Base-by-base conservation (phyloP, 306 rosid species). In the Pyrus communis region DNA sequence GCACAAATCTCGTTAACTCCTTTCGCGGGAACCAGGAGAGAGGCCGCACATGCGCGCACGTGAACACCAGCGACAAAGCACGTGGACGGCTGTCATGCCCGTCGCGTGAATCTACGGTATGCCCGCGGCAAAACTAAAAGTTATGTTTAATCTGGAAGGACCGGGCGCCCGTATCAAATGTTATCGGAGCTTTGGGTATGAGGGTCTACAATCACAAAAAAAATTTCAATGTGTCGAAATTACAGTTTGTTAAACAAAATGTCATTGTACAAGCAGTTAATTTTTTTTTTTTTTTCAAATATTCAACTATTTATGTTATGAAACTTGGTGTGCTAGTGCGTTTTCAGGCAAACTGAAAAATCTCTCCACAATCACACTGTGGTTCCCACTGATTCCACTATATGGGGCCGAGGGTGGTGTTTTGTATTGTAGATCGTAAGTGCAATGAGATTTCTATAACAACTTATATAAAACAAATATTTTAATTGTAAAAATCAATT, bases 11-110 rank as follows among this genome's bases (percentile, higher is more conserved):
- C 84, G 80, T 69, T 69, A 64, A 80, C 84, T 45, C 62, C 43
- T 33, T 69, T 58, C 40, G 82, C 83, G 77, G 86, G 86, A 79
- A 58, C 31, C 49, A 22, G 75, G 49, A 55, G 38, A 66, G 69
- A 38, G 65, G 54, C 2, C 61, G 78, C 97, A 87, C 93, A 88
- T 90, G 96, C 78, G 51, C 67, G 70, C 93, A 90, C 87, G 89
- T 88, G 97, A 88, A 86, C 78, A 3, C 54, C 73, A 1, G 81
- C 82, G 71, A 70, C 52, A 46, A 25, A 74, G 82, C 95, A 85
- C 86, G 90, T 87, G 93, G 87, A 72, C 69, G 84, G 85, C 88
- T 88, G 86, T 84, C 86, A 75, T 75, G 77, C 70, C 81, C 81
- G 81, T 73, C 77, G 78, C 88, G 78, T 35, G 70, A 52, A 33